phyloP scores from a whole-genome alignment of 305 asterid genomes.

The Fraxinus xanthoxyloides region DNA sequence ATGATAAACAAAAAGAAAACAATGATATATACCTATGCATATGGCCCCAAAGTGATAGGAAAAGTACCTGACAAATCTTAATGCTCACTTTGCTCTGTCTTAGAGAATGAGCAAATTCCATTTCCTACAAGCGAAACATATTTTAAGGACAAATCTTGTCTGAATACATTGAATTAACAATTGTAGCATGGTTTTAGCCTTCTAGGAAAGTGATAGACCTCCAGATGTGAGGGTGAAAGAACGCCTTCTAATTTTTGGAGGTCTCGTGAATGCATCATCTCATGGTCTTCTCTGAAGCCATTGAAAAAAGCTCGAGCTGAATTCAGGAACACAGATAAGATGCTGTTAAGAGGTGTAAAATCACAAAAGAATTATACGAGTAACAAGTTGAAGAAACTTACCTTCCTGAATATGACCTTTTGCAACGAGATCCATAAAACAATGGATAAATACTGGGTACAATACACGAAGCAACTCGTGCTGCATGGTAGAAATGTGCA shows the following conservation, averaged over 20 bases:
- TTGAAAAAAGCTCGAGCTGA: slow-evolving; percentile 80
- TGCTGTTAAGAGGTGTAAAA: slow-evolving; percentile 18
- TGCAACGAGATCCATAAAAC: slow-evolving; percentile 91
- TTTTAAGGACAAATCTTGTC: slow-evolving; percentile 19
- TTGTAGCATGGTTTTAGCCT: neutral
- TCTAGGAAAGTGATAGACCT: slow-evolving; percentile 51
- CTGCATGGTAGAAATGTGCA: slow-evolving; percentile 41
- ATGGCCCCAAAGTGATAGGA: slow-evolving; percentile 16
- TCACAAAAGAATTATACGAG: neutral
- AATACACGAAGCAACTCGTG: slow-evolving; percentile 88
- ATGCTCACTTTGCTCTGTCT: slow-evolving; percentile 85
- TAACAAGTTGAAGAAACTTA: slow-evolving; percentile 22
- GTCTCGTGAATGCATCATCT: slow-evolving; percentile 80
- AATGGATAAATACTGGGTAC: slow-evolving; percentile 88
- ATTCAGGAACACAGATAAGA: slow-evolving; percentile 12
- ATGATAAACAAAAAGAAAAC: neutral
- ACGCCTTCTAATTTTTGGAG: slow-evolving; percentile 87
- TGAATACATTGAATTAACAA: slow-evolving; percentile 21
- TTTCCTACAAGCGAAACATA: slow-evolving; percentile 49
- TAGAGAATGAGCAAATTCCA: slow-evolving; percentile 87
- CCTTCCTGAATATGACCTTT: slow-evolving; percentile 93
- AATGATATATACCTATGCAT: neutral
- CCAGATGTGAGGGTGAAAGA: slow-evolving; percentile 85
- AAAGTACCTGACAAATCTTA: slow-evolving; percentile 75
- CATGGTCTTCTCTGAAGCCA: slow-evolving; percentile 88